Percentiles rank a stretch among this genome's conserved stretches.
Evolutionary conservation across 495 filamentous ascomycete genomes (phyloP).

Genomic region (Aspergillus sclerotioniger): DNA sequence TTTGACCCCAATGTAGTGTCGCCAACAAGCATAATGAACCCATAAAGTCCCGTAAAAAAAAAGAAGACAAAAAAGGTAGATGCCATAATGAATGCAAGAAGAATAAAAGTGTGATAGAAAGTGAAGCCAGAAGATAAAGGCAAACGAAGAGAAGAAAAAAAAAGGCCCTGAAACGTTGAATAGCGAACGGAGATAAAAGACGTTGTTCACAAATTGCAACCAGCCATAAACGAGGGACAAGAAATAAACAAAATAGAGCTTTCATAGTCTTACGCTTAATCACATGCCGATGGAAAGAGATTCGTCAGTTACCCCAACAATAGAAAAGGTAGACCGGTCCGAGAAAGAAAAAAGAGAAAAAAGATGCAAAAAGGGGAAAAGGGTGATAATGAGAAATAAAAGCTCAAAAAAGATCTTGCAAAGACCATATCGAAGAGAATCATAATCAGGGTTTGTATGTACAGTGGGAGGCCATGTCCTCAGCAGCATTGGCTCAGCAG

Average conservation of each 20-base stretch:
- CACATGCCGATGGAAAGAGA: slow-evolving; percentile 37
- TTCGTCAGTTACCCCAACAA: slow-evolving; percentile 41
- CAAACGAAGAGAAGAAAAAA: slow-evolving; percentile 18
- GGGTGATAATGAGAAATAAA: slow-evolving; percentile 10
- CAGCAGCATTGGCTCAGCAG: slow-evolving; percentile 12
- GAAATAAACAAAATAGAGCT: slow-evolving; percentile 21
- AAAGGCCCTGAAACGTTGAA: slow-evolving; percentile 19
- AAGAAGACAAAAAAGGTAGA: slow-evolving; percentile 11
- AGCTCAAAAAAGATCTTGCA: slow-evolving; percentile 17
- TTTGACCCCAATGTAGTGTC: slow-evolving; percentile 9
- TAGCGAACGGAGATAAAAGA: slow-evolving; percentile 20
- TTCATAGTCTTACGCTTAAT: slow-evolving; percentile 38
- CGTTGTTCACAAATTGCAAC: slow-evolving; percentile 25
- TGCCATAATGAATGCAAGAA: slow-evolving; percentile 17
- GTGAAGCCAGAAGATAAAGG: slow-evolving; percentile 1
- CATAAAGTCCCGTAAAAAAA: slow-evolving; percentile 14
- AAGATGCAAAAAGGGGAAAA: slow-evolving; percentile 18
- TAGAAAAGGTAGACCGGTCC: slow-evolving; percentile 16
- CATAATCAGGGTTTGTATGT: slow-evolving; percentile 25
- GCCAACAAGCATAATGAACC: slow-evolving; percentile 8
- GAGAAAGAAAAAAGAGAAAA: slow-evolving; percentile 23
- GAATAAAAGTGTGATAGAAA: slow-evolving; percentile 15
- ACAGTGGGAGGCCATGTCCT: slow-evolving; percentile 23
- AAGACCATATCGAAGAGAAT: slow-evolving; percentile 25
- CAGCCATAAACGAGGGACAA: slow-evolving; percentile 42